Base-by-base conservation (phyloP, 352 stramenopile genomes). In the Phytopythium ostracodes region DNA sequence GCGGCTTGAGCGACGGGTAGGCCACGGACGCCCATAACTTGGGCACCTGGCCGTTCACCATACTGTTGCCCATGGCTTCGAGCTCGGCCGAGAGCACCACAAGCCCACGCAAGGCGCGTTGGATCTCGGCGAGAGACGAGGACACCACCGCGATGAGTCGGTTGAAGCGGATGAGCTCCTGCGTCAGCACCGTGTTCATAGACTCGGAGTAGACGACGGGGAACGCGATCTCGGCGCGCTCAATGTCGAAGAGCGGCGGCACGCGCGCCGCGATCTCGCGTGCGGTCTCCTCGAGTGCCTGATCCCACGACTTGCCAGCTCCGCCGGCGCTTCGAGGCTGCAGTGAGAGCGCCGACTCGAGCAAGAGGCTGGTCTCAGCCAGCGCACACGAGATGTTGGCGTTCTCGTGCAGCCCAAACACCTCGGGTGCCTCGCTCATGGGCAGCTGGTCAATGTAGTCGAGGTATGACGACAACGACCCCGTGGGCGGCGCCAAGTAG, bases 111-210 rank as follows among this genome's bases (percentile, higher is more conserved):
- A 98, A 79, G 12, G 93, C 93, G 25, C 92, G 91, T 63, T 97
- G 90, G 54, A 98, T 87, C 70, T 98, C 91, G 12, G 65, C 72
- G 4, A 98, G 68, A 9, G 84, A 96, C 24, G 72, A 68, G 11
- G 90, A 75, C 43, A 98, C 89, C 35, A 93, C 63, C 2, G 66
- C 68, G 27, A 88, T 84, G 10, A 98, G 73, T 0, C 86, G 75
- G 64, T 98, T 98, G 71, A 97, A 98, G 12, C 93, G 82, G 40
- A 94, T 91, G 1, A 97, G 71, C 63, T 98, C 93, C 72, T 96
- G 85, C 9, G 84, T 93, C n/a, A 96, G 70, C 44, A 94, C 87
- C 0, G 87, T 94, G 72, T 96, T 96, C 86, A 96, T 96, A 55
- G 78, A 92, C 66, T 97, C 90, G 20, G 79, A 72, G 62, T 94